phyloP scores from a whole-genome alignment of 805 yeast genomes.

The Candida cerambycidarum region DNA sequence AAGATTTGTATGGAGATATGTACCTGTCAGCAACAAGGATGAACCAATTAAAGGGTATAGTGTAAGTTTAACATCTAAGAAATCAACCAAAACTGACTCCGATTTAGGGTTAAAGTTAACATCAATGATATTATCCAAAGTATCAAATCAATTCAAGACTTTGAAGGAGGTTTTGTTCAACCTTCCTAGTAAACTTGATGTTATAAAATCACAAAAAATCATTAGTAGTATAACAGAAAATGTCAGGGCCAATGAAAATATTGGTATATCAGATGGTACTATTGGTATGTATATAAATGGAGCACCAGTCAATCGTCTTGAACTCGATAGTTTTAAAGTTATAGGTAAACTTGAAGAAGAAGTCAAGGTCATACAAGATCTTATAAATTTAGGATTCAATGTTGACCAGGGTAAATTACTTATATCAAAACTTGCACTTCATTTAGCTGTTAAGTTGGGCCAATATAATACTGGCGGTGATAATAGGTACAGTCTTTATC shows the following conservation, averaged over 20 bases:
- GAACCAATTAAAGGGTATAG: conserved; percentile 62
- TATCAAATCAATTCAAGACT: conserved; percentile 26
- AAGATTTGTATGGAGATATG: conserved; percentile 74
- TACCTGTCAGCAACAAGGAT: conserved; percentile 33
- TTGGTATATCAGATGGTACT: conserved; percentile 39
- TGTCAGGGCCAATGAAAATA: conserved; percentile 17
- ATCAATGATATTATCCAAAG: conserved; percentile 31
- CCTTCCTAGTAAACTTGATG: conserved; percentile 42
- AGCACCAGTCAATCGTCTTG: conserved; percentile 49
- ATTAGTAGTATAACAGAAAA: conserved; percentile 1
- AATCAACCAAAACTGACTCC: conserved; percentile 9
- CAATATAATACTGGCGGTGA: conserved; percentile 38
- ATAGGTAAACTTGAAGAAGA: conserved; percentile 37
- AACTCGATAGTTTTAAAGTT: conserved; percentile 44
- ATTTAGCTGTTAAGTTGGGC: conserved; percentile 39
- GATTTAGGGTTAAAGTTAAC: conserved; percentile 43
- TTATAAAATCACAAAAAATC: conserved; percentile 1
- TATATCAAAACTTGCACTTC: conserved; percentile 36
- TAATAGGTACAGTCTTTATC: conserved; percentile 34
- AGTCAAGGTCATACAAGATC: conserved; percentile 21
- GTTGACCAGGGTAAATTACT: conserved; percentile 32
- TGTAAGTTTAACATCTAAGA: conserved; percentile 46
- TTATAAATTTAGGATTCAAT: conserved; percentile 30
- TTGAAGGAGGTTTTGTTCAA: conserved; percentile 45
- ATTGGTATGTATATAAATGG: conserved; percentile 72